Evolutionary conservation across 768 basidiomycete species (phyloP).

Genomic region (Kwoniella mangroviensis): DNA sequence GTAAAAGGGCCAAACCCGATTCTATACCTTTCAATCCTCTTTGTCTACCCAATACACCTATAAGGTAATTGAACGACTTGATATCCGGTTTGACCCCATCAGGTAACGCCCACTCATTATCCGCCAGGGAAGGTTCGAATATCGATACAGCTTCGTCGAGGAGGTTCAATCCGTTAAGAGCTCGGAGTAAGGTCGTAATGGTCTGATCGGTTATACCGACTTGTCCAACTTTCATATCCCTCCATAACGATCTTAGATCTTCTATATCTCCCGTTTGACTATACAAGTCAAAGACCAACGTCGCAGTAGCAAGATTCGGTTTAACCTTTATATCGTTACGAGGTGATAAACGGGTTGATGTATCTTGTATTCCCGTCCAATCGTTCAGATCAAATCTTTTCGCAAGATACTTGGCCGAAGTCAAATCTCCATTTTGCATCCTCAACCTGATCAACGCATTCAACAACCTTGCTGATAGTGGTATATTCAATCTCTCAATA

Average conservation of each 20-base stretch:
- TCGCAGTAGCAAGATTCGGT: constrained; percentile 14
- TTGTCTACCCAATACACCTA: constrained; percentile 10
- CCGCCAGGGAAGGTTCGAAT: neutral
- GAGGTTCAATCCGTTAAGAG: neutral
- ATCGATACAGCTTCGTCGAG: constrained; percentile 19
- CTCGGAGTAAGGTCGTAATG: constrained; percentile 9
- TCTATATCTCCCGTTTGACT: constrained; percentile 7
- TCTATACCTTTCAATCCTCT: constrained; percentile 17
- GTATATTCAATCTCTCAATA: constrained; percentile 18
- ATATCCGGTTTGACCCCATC: constrained; percentile 13
- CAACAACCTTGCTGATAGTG: constrained; percentile 19
- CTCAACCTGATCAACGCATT: constrained; percentile 29
- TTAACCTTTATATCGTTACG: too few relatives aligned
- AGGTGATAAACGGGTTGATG: neutral
- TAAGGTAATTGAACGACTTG: constrained; percentile 16
- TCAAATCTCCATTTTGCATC: constrained; percentile 21
- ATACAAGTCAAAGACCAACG: constrained; percentile 4
- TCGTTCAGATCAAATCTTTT: constrained; percentile 17
- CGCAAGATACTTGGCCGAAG: constrained; percentile 17
- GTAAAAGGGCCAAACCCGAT: constrained; percentile 12
- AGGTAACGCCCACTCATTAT: constrained; percentile 15
- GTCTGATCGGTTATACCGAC: constrained; percentile 3
- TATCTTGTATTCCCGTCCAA: constrained; percentile 1
- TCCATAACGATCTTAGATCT: constrained; percentile 17
- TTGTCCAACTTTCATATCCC: neutral